Evolutionary conservation across 257 asterid genomes (phyloP).

Genomic region (Voacanga thouarsii): DNA sequence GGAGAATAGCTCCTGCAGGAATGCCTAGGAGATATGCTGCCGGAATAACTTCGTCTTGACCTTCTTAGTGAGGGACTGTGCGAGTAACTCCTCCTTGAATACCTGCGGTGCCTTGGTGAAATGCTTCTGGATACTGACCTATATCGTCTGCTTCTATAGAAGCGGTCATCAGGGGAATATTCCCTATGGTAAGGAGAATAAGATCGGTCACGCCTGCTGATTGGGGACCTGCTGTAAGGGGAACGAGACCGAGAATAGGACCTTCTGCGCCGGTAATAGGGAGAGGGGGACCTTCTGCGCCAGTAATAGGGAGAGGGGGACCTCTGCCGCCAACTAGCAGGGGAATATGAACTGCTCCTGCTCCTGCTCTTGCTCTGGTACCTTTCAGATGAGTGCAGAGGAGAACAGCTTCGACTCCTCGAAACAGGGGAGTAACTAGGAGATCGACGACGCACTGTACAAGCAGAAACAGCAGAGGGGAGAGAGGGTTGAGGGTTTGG

Average conservation of each 20-base stretch:
- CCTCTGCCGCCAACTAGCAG: background rate
- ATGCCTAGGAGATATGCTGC: conserved; percentile 29
- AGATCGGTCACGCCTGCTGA: conserved; percentile 38
- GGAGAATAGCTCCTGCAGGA: conserved; percentile 36
- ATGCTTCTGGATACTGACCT: conserved; percentile 27
- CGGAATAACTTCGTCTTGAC: conserved; percentile 36
- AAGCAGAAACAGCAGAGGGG: background rate
- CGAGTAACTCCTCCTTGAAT: conserved; percentile 40
- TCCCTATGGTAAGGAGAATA: conserved; percentile 40
- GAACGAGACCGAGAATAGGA: conserved; percentile 56
- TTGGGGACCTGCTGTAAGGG: conserved; percentile 55
- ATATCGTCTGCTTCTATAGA: conserved; percentile 25
- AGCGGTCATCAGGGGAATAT: conserved; percentile 40
- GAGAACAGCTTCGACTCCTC: conserved; percentile 43
- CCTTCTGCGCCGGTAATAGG: conserved; percentile 38
- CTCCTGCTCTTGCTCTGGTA: background rate
- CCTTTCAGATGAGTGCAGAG: conserved; percentile 18
- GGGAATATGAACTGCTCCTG: conserved; percentile 15
- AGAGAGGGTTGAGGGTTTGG: background rate
- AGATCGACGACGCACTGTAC: conserved; percentile 48
- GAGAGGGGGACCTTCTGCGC: conserved; percentile 20
- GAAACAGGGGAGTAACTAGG: conserved; percentile 46
- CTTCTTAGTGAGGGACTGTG: conserved; percentile 33
- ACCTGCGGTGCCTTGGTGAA: conserved; percentile 31
- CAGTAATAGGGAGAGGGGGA: conserved; percentile 24